Evolutionary conservation across 345 rosid genomes (phyloP).

Genomic region (Reutealis trisperma): DNA sequence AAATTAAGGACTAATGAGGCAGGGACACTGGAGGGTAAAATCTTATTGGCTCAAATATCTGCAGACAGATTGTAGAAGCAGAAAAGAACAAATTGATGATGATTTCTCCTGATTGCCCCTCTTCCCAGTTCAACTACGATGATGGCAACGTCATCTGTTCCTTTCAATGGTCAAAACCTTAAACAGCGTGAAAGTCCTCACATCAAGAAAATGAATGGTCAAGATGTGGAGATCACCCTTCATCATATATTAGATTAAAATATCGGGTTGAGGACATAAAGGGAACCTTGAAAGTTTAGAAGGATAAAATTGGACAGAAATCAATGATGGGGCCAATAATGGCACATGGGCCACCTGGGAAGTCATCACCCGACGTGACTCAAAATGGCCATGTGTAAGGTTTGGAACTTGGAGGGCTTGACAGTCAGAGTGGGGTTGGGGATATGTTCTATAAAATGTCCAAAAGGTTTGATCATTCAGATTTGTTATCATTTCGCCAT

Average conservation of each 20-base stretch:
- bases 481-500: slow-evolving; percentile 1
- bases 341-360: slow-evolving; percentile 35
- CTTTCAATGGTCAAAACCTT: slow-evolving; percentile 7
- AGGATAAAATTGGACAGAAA: background rate
- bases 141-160: background rate
- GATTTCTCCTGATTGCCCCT: slow-evolving; percentile 19
- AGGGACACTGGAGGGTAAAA: background rate
- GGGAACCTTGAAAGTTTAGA: background rate
- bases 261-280: background rate
- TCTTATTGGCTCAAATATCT: slow-evolving; percentile 13
- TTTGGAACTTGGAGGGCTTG: background rate
- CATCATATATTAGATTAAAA: background rate
- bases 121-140: no score
- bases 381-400: slow-evolving; percentile 10
- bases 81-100: slow-evolving; percentile 6
- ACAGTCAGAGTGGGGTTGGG: background rate
- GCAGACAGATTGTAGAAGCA: no score
- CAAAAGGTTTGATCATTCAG: background rate
- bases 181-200: background rate
- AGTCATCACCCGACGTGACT: background rate
- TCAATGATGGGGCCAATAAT: slow-evolving; percentile 16
- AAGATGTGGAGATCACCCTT: no score
- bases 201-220: background rate
- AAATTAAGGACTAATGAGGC: background rate
- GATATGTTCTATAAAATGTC: background rate